Base-by-base conservation (phyloP, 108 stramenopile species). In the Skeletonema marinoi region DNA sequence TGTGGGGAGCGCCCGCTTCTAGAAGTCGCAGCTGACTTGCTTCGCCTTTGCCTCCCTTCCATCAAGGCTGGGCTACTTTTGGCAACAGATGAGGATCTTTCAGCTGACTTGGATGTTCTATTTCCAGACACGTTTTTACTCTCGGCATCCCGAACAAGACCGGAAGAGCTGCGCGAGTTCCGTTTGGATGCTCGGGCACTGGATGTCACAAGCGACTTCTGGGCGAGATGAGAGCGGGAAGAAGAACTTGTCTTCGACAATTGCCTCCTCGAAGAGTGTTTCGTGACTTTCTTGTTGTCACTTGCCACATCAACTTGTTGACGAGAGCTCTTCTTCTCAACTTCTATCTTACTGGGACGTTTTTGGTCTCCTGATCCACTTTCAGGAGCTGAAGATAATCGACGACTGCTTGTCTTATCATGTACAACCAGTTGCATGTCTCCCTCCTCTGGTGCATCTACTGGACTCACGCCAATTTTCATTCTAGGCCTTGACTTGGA, bases 321-420 rank as follows among this genome's bases (percentile, higher is more conserved):
- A 17, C 13, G 44, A 58, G 44, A 19, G 42, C 29, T 68, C 56
- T 59, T 48, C 36, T 75, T 83, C n/a, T 75, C 79, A 19, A 41
- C 69, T 16, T 75, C 79, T 12, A 41, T 63, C 19, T 76, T 73
- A 42, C 42, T 72, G 48, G 51, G 60, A n/a, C 30, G 70, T 62
- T 25, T 56, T 0, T 25, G 29, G 54, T 29, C 25, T 10, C 6
- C 25, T 56, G 54, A 25, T 10, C 25, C 54, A 25, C 17, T 56
- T 9, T 25, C 25, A 56, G 5, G 54, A 56, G 54, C 6, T 6
- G 54, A 25, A 21, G 54, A 56, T 2, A 9, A 56, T 29, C 25
- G 19, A 6, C 50, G 50, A 25, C 7, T 56, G 9, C 21, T 56
- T 29, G 54, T 29, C 9, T 56, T 56, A 9, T 46, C 44, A 46